Percentiles rank a stretch among this genome's conserved stretches.
Conservation (phyloP, 139 green algal species). For the Edaphochlamys debaryana region DNA sequence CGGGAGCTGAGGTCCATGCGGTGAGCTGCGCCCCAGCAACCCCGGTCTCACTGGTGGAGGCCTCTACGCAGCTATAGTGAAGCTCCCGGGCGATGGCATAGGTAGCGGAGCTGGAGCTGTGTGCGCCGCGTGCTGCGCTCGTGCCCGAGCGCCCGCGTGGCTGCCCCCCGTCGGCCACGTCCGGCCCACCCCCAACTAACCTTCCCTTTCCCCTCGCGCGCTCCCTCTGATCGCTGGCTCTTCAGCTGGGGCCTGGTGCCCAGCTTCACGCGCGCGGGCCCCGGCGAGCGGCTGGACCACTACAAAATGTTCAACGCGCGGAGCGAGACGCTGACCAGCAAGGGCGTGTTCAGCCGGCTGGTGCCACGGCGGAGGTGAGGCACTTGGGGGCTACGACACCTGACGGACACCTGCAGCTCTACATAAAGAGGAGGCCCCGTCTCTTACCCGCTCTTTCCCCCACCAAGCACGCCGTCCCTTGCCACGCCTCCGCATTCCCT, state of each 20-base stretch:
- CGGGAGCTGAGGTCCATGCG: slow-evolving; percentile 69
- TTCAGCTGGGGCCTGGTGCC: slow-evolving; percentile 86
- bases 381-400: neutral
- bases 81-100: neutral
- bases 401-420: neutral
- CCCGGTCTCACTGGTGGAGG: no score
- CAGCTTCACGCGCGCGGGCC: slow-evolving; percentile 68
- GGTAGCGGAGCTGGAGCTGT: no score
- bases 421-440: neutral
- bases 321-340: slow-evolving; percentile 52
- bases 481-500: no score
- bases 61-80: neutral
- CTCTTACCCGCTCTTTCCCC: neutral
- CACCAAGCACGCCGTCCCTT: no score
- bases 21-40: slow-evolving; percentile 46
- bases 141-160: no score
- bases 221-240: no score
- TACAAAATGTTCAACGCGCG: slow-evolving; percentile 68
- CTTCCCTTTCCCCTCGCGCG: no score
- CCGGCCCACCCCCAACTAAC: no score
- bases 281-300: slow-evolving; percentile 62
- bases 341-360: slow-evolving; percentile 75
- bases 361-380: slow-evolving; percentile 36
- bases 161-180: no score
- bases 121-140: no score